These are phyloP conservation scores for Leccinum fallax DNA, from an alignment of 1,284 basidiomycete genomes.

Conservation along the genomic window DNA sequence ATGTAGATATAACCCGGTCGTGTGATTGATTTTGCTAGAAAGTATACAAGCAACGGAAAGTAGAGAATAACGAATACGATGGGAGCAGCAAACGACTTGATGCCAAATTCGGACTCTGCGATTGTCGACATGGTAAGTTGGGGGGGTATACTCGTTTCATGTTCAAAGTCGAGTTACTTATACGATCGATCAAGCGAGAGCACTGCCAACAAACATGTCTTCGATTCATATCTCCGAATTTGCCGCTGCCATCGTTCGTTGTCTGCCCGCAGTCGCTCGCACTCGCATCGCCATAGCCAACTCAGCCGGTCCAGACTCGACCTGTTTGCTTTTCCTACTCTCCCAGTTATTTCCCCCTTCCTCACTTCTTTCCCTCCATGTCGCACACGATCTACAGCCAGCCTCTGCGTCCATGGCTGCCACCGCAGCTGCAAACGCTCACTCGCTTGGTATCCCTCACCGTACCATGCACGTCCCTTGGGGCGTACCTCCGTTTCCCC, in stretches of 20 bases:
- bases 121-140: not conserved
- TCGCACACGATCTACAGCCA: constrained; percentile 68
- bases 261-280: constrained; percentile 4
- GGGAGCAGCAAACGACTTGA: constrained; percentile 45
- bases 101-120: constrained; percentile 38
- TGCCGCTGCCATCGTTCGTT: constrained; percentile 31
- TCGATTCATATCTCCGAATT: constrained; percentile 51
- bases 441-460: constrained; percentile 49
- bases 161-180: not conserved
- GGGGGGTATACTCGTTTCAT: too few species aligned
- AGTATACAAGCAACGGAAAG: constrained; percentile 38
- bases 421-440: constrained; percentile 47
- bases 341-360: constrained; percentile 38
- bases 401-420: constrained; percentile 57
- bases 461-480: constrained; percentile 54
- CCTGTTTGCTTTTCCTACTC: constrained; percentile 70
- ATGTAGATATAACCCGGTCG: constrained; percentile 43
- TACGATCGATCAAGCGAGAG: not conserved
- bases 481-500: constrained; percentile 54
- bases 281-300: constrained; percentile 56
- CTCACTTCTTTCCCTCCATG: constrained; percentile 59
- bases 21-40: constrained; percentile 42
- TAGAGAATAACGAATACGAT: constrained; percentile 48
- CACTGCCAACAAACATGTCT: not conserved
- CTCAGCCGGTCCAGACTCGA: constrained; percentile 81